Conservation (phyloP, 148 eudicot genomes). For the Rhododendron griersonianum region DNA sequence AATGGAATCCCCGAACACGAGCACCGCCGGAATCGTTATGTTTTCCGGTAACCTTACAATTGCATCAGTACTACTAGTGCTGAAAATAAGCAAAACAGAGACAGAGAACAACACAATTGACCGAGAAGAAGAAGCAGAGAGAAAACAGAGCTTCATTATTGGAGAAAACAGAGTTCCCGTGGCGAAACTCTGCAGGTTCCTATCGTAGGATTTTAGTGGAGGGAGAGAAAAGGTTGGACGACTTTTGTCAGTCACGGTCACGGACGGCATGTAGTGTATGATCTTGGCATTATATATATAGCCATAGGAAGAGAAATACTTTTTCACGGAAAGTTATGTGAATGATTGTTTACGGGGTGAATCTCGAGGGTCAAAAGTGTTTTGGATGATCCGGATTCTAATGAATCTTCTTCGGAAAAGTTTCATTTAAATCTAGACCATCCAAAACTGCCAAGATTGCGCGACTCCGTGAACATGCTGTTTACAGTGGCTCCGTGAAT, state of each 20-base stretch:
- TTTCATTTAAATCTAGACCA: too few relatives aligned
- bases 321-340: too few relatives aligned
- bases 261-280: background rate
- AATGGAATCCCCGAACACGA: constrained; percentile 63
- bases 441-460: too few relatives aligned
- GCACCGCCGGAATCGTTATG: constrained; percentile 42
- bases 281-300: background rate
- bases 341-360: too few relatives aligned
- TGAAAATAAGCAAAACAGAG: background rate
- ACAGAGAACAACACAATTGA: background rate
- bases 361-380: too few relatives aligned
- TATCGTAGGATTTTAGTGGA: background rate
- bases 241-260: background rate
- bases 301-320: too few relatives aligned
- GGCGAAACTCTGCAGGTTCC: background rate
- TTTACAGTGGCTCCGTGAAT: too few relatives aligned
- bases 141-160: background rate
- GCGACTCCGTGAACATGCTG: too few relatives aligned
- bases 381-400: too few relatives aligned
- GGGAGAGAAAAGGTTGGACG: background rate
- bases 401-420: too few relatives aligned
- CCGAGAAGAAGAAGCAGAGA: background rate
- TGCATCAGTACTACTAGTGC: background rate
- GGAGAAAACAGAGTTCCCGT: background rate
- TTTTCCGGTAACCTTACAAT: constrained; percentile 30